Evolutionary conservation across 2,329 filamentous ascomycete genomes (phyloP), one percentile per base, ranked within the genome.

Genomic region (Aspergillus niger): DNA sequence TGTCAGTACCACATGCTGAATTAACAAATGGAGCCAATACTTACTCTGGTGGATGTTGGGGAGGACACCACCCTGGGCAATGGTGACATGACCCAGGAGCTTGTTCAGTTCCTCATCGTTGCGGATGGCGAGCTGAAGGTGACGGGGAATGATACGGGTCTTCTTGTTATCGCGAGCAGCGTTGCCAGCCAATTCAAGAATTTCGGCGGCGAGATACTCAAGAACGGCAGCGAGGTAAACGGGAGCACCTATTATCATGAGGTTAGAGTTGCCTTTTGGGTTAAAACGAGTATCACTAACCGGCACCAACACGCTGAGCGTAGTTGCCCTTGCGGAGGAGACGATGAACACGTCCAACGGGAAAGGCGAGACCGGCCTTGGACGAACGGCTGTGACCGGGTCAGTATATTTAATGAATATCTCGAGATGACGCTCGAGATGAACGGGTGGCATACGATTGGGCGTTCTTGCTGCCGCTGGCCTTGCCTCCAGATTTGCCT

Each of bases 61-160:
- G 73, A 99, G 83, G 28, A 99, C 95, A 89, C 95, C 95, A 83
- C 95, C 95, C 71, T 96, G 97, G 63, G 95, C 95, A 73, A 99
- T 99, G 65, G 95, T 99, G 59, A 95, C 95, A 72, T 94, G 91
- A 76, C 65, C 88, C 97, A 99, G 97, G 59, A 99, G 85, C 26
- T 93, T 98, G 91, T 98, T 97, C 91, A 98, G 81, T 83, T 99
- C 95, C 87, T 98, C 94, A 81, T 98, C 94, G 84, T 97, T 97
- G 77, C 95, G 90, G 85, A 99, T 99, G 82, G 95, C 95, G 72
- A 99, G 92, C 85, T 99, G 95, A 51, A 99, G 88, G 82, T 99
- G 95, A 82, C 95, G 92, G 69, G 95, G 95, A 64, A 98, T 99
- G 84, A 99, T 99, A 90, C 95, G 93, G 68, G 94, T 99, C 91